phyloP scores from a whole-genome alignment of 768 basidiomycete species.

The Calocybe gangraenosa region DNA sequence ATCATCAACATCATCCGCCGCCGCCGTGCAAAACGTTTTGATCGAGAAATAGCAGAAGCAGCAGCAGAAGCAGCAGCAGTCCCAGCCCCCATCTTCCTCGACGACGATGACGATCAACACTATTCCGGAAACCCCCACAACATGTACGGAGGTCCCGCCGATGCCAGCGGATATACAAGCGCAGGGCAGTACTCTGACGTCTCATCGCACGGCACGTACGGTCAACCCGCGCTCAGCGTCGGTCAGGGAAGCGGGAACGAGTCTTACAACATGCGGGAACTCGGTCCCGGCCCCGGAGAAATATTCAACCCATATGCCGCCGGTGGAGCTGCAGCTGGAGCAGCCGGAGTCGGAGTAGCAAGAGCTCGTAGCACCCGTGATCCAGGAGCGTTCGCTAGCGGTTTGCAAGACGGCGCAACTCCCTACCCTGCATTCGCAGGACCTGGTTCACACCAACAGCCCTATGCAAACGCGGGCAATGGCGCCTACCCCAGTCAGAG shows the following conservation, averaged over 20 bases:
- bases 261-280: constrained; percentile 43
- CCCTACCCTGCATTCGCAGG: constrained; percentile 38
- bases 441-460: constrained; percentile 11
- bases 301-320: constrained; percentile 24
- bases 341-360: constrained; percentile 41
- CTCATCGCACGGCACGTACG: constrained; percentile 46
- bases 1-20: constrained; percentile 54
- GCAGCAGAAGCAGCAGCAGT: constrained; percentile 59
- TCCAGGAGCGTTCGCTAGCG: constrained; percentile 26
- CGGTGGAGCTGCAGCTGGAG: constrained; percentile 23
- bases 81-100: constrained; percentile 51
- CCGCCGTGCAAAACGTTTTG: constrained; percentile 59
- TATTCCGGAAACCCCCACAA: constrained; percentile 32
- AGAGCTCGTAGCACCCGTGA: constrained; percentile 33
- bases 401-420: constrained; percentile 29
- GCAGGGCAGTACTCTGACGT: constrained; percentile 18
- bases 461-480: not conserved
- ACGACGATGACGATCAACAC: constrained; percentile 33
- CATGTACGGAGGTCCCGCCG: constrained; percentile 26
- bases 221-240: constrained; percentile 37
- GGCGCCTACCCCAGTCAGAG: constrained; percentile 5
- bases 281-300: constrained; percentile 23
- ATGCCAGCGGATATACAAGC: not conserved
- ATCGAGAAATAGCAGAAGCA: constrained; percentile 70
- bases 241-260: constrained; percentile 23